A percentile compares a stretch with the other conserved stretches of the same genome.
Conservation (phyloP, 2,329 filamentous ascomycete genomes). For the Diaporthe citrichinensis region DNA sequence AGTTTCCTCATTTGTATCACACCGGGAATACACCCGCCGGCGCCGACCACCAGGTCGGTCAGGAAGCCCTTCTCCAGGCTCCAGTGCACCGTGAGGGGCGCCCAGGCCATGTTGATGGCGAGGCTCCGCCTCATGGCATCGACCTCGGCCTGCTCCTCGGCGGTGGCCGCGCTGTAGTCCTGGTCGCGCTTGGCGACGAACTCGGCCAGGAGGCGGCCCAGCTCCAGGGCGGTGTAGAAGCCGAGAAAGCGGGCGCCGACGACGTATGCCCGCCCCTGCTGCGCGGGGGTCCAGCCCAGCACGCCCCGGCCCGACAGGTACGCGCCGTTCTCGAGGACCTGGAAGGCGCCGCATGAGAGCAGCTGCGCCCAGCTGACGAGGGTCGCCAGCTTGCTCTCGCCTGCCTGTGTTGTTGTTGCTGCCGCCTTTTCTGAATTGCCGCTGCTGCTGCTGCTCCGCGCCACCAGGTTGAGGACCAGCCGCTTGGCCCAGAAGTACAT, state of each 20-base stretch:
- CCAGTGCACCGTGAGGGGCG: conserved; percentile 89
- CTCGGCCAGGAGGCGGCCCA: conserved; percentile 73
- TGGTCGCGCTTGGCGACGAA: conserved; percentile 54
- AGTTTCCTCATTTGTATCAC: conserved; percentile 60
- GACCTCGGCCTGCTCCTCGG: conserved; percentile 62
- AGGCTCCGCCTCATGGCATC: conserved; percentile 75
- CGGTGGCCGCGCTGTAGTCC: conserved; percentile 54
- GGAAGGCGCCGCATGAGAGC: conserved; percentile 76
- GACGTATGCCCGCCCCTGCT: conserved; percentile 72
- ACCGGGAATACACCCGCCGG: conserved; percentile 61
- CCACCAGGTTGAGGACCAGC: conserved; percentile 56
- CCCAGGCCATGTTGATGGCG: conserved; percentile 80
- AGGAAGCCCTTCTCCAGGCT: conserved; percentile 75
- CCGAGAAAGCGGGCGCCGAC: conserved; percentile 88
- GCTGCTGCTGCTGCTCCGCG: conserved; percentile 46
- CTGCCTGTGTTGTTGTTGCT: conserved; percentile 48
- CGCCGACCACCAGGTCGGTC: conserved; percentile 57
- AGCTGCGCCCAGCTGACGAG: conserved; percentile 78
- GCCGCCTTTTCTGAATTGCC: conserved; percentile 46
- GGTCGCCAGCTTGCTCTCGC: conserved; percentile 59
- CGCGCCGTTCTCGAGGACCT: conserved; percentile 86
- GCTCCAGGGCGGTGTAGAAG: conserved; percentile 81
- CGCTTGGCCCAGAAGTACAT: conserved; percentile 77
- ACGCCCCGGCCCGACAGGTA: conserved; percentile 83
- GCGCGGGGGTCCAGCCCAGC: conserved; percentile 69